Base-by-base conservation (phyloP, 225 moss, liverwort and hornwort species). In the Physcomitrellopsis africana region DNA sequence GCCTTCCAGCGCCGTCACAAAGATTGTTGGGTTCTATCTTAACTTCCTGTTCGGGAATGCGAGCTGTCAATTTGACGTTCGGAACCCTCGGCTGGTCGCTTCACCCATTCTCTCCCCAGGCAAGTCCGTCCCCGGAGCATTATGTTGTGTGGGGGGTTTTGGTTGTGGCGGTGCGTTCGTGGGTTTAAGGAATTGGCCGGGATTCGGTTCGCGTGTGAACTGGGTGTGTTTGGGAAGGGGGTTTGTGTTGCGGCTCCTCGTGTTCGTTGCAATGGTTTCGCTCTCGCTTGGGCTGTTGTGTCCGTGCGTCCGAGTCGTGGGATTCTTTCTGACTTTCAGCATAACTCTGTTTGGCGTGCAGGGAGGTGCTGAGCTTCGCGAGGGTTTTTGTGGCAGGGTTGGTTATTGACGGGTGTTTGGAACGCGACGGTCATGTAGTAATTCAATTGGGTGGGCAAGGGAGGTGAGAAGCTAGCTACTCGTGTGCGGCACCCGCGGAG, bases 391-490 rank as follows among this genome's bases (percentile, higher is more conserved):
- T 27, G 14, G 32, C 4, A 53, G 72, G 32, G 11, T 29, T 62
- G 26, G 11, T 63, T 51, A n/a, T 55, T 72, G 54, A 47, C 29
- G 24, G 43, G 41, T 41, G 2, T 65, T 32, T 1, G 37, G 69
- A 47, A 29, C 26, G n/a, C 23, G 62, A 10, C 2, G 61, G 13
- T 15, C 14, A 84, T 81, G 84, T 66, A 77, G 70, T 84, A 41
- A 70, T 84, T 26, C 19, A 47, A 26, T 6, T 13, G 7, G 1
- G 58, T 16, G 19, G 54, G 52, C 57, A 57, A 65, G 66, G 62
- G 47, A 57, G 80, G 23, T 32, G 72, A 19, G 61, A 11, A 16
- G 32, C 32, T 37, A 37, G 32, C 7, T 60, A 61, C 12, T 59
- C 44, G 63, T 65, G 77, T 75, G 71, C 60, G 44, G 59, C 59